Base-by-base conservation (phyloP, 1,284 basidiomycete genomes). In the Fomitopsis schrenkii region DNA sequence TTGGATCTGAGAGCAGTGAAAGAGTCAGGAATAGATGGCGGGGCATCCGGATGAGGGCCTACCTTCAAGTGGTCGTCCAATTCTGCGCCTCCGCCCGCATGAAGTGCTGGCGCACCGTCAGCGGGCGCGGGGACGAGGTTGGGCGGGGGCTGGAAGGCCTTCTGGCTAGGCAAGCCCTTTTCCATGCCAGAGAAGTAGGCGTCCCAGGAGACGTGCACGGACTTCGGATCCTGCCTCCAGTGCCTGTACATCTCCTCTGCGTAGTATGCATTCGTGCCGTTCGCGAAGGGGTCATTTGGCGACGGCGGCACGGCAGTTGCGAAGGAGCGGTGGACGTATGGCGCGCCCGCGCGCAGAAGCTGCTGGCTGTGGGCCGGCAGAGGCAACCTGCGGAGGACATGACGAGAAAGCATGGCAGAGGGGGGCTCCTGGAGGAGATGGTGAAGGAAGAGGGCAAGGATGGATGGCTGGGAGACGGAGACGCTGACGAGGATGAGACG, bases 31-130 rank as follows among this genome's bases (percentile, higher is more conserved):
- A n/a, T 26, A 8, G 8, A 33, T 19, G 5, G 50, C 17, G 8
- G 15, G 12, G 12, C 12, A 40, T 40, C 14, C 10, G 58, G n/a
- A 59, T n/a, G 41, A 48, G 15, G 60, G 53, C 38, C 60, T 63
- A 94, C 95, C 84, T 98, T 99, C 67, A 99, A 79, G 78, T 98
- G 96, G 72, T 97, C 95, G 64, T 96, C 92, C 28, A 98, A 80
- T 70, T 95, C 90, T 10, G 82, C 84, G 36, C 88, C 86, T 44
- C 87, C 88, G 44, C 81, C 79, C 19, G 88, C 81, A 63, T 92
- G 84, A 50, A 98, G 76, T 4, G 91, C 84, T 6, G 95, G 92
- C n/a, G 93, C 90, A 59, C 93, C 91, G 67, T 90, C 92, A 30
- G 89, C 79, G 59, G 92, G 86, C 48, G 84, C 76, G 2, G 90